Evolutionary conservation across 805 yeast genomes (phyloP), one percentile per base, ranked within the genome.

Genomic region (Cyberlindnera samutprakarnensis): DNA sequence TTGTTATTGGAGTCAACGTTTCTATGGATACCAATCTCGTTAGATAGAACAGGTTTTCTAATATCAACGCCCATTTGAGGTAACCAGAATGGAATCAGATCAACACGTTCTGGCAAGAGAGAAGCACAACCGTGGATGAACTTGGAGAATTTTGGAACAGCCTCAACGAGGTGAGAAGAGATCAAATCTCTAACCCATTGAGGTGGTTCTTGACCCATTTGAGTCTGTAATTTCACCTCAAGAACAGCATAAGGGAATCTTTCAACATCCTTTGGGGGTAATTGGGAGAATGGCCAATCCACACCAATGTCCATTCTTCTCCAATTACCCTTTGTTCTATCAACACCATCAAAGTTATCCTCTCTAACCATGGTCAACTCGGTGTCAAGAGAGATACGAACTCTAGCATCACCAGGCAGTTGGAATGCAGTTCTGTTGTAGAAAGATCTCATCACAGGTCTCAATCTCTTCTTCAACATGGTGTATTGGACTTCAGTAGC

Each of bases 371-470:
- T 85, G n/a, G 94, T 68, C 44, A 92, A 72, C 62, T 92, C 97
- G 0, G 98, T 90, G 56, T 92, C 99, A 42, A 92, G 75, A 27
- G 98, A 92, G 43, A 94, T 92, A 68, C 99, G 87, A 25, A 92
- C 99, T 53, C 98, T 76, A 7, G 99, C 98, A 60, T 92, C 99
- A 37, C 99, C 99, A 6, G 99, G 98, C 36, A 92, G 72, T 66
- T 92, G 98, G 73, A 92, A 92, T 2, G 98, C 98, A 23, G 98
- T 92, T 68, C 99, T 82, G 61, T 88, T 87, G 63, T 92, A 92
- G 58, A 92, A 92, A 1, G 96, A 84, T 59, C 99, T 75, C 62
- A 86, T 83, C 27, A 87, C 96, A 1, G 99, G 99, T 53, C 96
- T 74, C 57, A 83, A 67, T 57, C 78, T 80, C 55, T 79, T 79